Evolutionary conservation across 768 basidiomycete genomes (phyloP).

Genomic region (Mycena leptocephala): DNA sequence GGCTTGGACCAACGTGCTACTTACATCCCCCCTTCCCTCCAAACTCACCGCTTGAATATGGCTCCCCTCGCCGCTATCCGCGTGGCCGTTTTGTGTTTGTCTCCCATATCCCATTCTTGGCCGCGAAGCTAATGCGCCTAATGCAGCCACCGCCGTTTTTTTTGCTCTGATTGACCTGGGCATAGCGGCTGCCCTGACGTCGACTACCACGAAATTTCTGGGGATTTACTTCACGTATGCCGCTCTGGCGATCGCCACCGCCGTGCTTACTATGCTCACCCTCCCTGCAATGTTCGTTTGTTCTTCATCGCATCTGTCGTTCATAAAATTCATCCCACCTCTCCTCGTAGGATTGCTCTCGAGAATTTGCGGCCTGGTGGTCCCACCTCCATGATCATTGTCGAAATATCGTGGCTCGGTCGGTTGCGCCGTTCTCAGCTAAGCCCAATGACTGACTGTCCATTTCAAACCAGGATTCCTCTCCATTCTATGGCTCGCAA

Average conservation of each 20-base stretch:
- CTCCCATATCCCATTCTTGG: background rate
- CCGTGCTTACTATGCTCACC: conserved; percentile 17
- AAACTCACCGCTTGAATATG: background rate
- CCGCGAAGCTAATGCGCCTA: background rate
- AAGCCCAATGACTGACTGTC: background rate
- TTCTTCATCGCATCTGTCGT: too few relatives aligned
- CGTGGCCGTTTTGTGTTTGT: background rate
- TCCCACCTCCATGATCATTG: conserved; percentile 24
- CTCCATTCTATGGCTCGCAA: conserved; percentile 14
- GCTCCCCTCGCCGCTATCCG: background rate
- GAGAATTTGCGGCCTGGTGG: conserved; percentile 24
- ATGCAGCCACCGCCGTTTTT: background rate
- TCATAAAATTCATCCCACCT: background rate
- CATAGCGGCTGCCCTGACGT: background rate
- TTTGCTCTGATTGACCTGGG: background rate
- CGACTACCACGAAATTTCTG: background rate
- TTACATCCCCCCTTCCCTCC: too few relatives aligned
- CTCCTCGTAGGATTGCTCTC: conserved; percentile 8
- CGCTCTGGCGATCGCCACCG: conserved; percentile 21
- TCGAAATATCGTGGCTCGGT: conserved; percentile 26
- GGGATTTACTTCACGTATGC: conserved; percentile 6
- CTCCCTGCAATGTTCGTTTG: conserved; percentile 20
- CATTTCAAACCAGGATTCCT: background rate
- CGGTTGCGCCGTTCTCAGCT: background rate
- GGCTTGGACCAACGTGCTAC: too few relatives aligned